A percentile compares a stretch with the other conserved stretches of the same genome.
These are phyloP conservation scores for Dactylella cylindrospora DNA, from an alignment of 2,329 filamentous ascomycete species.

Conservation along the genomic window DNA sequence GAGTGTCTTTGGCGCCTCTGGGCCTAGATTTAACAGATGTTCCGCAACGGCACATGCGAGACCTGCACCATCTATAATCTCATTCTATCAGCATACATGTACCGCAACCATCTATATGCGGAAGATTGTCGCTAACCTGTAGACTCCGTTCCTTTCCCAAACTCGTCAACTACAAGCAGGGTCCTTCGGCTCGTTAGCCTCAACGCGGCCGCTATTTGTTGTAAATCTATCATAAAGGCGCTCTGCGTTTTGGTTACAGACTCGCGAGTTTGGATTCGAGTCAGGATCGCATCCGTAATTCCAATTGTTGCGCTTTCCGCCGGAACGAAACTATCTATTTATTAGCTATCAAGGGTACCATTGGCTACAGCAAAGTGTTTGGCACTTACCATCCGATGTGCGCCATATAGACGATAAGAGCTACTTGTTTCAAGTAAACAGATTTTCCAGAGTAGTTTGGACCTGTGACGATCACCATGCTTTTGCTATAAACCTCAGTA, in stretches of 20 bases:
- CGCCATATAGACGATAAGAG: slow-evolving; percentile 85
- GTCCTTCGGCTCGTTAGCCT: slow-evolving; percentile 73
- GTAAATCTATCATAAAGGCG: slow-evolving; percentile 78
- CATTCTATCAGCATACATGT: not conserved
- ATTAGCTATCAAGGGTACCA: slow-evolving; percentile 15
- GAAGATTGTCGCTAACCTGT: slow-evolving; percentile 52
- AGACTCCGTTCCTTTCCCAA: slow-evolving; percentile 70
- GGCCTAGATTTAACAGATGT: slow-evolving; percentile 58
- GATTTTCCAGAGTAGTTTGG: slow-evolving; percentile 98
- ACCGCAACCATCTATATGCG: not conserved
- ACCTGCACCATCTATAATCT: slow-evolving; percentile 62
- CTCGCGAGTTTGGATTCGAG: slow-evolving; percentile 53
- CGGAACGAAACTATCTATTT: slow-evolving; percentile 72
- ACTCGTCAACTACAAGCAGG: slow-evolving; percentile 89
- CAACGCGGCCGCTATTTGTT: slow-evolving; percentile 77
- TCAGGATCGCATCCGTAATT: slow-evolving; percentile 88
- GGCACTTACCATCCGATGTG: slow-evolving; percentile 68
- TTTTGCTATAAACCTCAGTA: slow-evolving; percentile 55
- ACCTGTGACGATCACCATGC: slow-evolving; percentile 79
- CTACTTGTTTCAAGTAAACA: slow-evolving; percentile 84
- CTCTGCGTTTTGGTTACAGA: slow-evolving; percentile 66
- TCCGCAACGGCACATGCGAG: slow-evolving; percentile 63
- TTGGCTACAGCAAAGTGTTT: not conserved
- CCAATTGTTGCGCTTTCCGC: slow-evolving; percentile 75
- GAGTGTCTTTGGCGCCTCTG: slow-evolving; percentile 60